These are phyloP conservation scores for Nakaseomyces glabratus DNA, from an alignment of 1,139 yeast genomes.

Conservation along the genomic window DNA sequence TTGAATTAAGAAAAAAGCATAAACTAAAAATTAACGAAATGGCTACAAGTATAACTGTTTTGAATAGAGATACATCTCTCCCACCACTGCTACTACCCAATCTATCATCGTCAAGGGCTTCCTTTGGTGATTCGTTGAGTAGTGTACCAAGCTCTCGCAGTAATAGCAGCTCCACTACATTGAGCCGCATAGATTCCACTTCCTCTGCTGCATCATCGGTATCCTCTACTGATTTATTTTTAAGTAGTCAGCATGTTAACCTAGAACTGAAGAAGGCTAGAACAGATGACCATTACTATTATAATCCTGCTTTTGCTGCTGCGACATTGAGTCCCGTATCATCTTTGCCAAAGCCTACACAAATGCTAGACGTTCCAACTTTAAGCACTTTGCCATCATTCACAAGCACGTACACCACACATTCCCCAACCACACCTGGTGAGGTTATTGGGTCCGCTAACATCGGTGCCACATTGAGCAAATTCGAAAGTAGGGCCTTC, in stretches of 20 bases:
- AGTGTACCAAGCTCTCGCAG: conserved; percentile 3
- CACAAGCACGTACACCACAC: too few species aligned
- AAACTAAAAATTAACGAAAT: too few species aligned
- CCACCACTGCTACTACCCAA: conserved; percentile 29
- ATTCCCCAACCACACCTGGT: conserved; percentile 1
- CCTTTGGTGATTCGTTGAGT: neutral
- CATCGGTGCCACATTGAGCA: neutral
- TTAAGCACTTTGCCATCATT: too few species aligned
- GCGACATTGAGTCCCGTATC: neutral
- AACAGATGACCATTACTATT: neutral
- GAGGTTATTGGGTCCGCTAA: neutral
- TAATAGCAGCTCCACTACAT: conserved; percentile 5
- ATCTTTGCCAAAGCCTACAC: neutral
- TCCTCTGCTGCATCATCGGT: conserved; percentile 2
- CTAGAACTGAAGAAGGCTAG: conserved; percentile 1
- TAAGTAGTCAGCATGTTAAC: conserved; percentile 3
- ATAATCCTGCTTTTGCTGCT: conserved; percentile 2
- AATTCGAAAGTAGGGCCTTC: conserved; percentile 1
- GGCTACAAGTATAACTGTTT: conserved; percentile 23
- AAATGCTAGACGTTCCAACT: conserved; percentile 1
- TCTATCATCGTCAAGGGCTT: neutral
- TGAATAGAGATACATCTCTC: conserved; percentile 21
- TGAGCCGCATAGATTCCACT: conserved; percentile 4
- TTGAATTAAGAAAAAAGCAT: too few species aligned
- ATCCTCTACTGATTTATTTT: conserved; percentile 1